phyloP scores from a whole-genome alignment of 192 early-diverging fungal species.

The Coemansia sp. region DNA sequence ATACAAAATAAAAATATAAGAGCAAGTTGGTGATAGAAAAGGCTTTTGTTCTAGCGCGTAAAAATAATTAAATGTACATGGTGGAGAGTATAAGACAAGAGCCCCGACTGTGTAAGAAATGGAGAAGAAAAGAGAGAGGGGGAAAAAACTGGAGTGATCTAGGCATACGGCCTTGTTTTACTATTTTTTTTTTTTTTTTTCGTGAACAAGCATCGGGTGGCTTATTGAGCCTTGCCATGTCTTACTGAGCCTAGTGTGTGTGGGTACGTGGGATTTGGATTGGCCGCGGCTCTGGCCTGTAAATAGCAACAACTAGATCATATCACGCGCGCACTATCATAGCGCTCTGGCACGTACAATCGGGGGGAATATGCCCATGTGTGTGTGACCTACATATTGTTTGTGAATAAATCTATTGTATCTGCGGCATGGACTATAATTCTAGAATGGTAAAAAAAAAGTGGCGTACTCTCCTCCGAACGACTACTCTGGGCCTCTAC shows the following conservation, averaged over 20 bases:
- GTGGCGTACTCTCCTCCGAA: background rate
- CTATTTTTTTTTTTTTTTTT: background rate
- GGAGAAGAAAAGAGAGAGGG: background rate
- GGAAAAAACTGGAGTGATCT: background rate
- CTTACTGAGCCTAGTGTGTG: background rate
- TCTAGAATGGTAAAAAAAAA: background rate
- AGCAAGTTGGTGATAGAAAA: background rate
- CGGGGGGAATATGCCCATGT: background rate
- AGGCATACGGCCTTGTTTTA: constrained; percentile 3
- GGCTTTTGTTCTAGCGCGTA: background rate
- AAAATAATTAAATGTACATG: background rate
- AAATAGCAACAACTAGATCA: background rate
- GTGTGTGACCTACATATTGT: background rate
- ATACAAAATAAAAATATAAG: constrained; percentile 10
- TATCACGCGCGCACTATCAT: background rate
- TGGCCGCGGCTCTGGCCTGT: background rate
- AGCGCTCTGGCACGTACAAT: background rate
- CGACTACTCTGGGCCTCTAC: background rate
- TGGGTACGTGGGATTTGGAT: background rate
- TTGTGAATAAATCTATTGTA: background rate
- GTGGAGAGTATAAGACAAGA: background rate
- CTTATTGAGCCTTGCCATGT: background rate
- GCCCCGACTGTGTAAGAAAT: background rate
- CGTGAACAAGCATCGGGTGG: background rate
- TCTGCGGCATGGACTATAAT: background rate